These are phyloP conservation scores for grape (Vitis vinifera) DNA, from an alignment of 164 flowering plant genomes.

Conservation along the genomic window DNA sequence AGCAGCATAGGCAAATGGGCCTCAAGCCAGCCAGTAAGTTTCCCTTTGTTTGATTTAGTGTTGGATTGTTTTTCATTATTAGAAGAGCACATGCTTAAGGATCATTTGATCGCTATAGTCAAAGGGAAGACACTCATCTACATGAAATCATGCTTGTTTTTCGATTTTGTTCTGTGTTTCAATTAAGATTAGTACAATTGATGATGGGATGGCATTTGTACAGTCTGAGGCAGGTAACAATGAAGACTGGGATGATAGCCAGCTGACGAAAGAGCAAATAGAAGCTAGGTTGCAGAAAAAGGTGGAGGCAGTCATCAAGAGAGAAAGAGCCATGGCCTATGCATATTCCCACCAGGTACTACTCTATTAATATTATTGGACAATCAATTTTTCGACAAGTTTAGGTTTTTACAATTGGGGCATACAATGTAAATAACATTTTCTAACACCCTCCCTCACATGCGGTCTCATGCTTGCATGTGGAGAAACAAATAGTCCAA, in stretches of 20 bases:
- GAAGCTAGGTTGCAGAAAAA: constrained; percentile 78
- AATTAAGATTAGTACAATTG: not conserved
- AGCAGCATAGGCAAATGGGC: constrained; percentile 58
- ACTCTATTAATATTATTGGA: not conserved
- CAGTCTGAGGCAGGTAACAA: constrained; percentile 62
- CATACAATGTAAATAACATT: too few species aligned
- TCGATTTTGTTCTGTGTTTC: not conserved
- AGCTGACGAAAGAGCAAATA: constrained; percentile 74
- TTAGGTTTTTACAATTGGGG: too few species aligned
- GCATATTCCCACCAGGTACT: constrained; percentile 88
- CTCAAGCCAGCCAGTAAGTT: constrained; percentile 40
- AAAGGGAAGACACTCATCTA: too few species aligned
- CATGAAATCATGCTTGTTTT: not conserved
- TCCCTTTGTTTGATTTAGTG: not conserved
- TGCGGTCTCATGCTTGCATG: too few species aligned
- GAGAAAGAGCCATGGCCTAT: constrained; percentile 91
- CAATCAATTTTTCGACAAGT: not conserved
- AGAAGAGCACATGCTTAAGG: not conserved
- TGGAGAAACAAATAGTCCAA: too few species aligned
- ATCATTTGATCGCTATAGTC: not conserved
- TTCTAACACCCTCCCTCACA: too few species aligned
- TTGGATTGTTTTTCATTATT: not conserved
- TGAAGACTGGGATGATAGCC: constrained; percentile 90
- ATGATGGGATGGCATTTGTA: constrained; percentile 3
- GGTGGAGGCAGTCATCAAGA: constrained; percentile 71